phyloP scores from a whole-genome alignment of 2,329 filamentous ascomycete species.

The Fusarium buharicum region DNA sequence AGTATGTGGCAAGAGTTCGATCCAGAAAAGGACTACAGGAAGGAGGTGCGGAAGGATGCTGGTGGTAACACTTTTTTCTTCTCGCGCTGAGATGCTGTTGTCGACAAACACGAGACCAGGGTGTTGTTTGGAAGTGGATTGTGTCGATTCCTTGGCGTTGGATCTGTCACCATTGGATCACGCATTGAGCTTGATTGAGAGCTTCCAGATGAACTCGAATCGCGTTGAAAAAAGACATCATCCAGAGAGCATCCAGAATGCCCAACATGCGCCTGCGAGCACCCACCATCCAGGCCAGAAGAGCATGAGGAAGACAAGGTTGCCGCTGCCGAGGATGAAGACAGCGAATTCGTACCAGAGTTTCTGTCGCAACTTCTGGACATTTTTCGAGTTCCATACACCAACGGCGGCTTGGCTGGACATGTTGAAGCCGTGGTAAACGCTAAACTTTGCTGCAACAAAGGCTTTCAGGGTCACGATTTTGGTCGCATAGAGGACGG shows the following conservation, averaged over 20 bases:
- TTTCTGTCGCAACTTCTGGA: constrained; percentile 56
- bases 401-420: constrained; percentile 44
- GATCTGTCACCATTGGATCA: constrained; percentile 22
- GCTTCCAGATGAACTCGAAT: constrained; percentile 10
- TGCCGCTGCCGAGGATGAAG: constrained; percentile 62
- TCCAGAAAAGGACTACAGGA: constrained; percentile 84
- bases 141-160: constrained; percentile 11
- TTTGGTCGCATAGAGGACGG: constrained; percentile 40
- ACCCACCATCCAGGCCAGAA: constrained; percentile 69
- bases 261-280: constrained; percentile 52
- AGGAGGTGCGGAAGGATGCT: constrained; percentile 80
- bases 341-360: constrained; percentile 63
- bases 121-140: constrained; percentile 3
- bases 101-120: constrained; percentile 9
- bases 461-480: constrained; percentile 45
- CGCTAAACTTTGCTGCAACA: constrained; percentile 46
- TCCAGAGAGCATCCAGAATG: constrained; percentile 49
- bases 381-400: constrained; percentile 53
- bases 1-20: constrained; percentile 97
- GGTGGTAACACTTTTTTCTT: constrained; percentile 96
- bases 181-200: constrained; percentile 20
- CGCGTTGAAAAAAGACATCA: constrained; percentile 44
- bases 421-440: constrained; percentile 45
- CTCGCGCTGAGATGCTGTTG: constrained; percentile 52
- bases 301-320: constrained; percentile 60